Conservation (phyloP, 2,329 filamentous ascomycete genomes). For the Endocalyx cinctus region DNA sequence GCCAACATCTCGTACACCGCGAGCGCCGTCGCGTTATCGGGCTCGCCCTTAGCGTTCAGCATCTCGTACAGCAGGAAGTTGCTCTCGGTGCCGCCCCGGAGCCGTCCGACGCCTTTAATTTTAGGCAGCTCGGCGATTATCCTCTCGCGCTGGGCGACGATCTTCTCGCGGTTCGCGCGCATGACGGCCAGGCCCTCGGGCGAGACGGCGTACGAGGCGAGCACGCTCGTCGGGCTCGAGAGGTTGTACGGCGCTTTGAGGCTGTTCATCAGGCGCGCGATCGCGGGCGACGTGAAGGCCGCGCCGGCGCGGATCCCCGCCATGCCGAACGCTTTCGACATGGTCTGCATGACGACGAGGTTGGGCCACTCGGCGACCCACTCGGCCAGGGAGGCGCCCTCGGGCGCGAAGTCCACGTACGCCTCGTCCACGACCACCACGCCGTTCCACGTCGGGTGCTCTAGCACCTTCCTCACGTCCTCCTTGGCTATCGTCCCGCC, state of each 20-base stretch:
- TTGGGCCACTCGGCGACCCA: constrained; percentile 93
- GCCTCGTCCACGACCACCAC: constrained; percentile 92
- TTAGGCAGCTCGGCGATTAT: constrained; percentile 68
- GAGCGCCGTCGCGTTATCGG: constrained; percentile 74
- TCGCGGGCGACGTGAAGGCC: constrained; percentile 70
- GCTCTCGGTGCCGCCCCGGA: constrained; percentile 73
- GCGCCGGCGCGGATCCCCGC: constrained; percentile 88
- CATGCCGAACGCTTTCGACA: constrained; percentile 96
- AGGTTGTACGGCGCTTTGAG: constrained; percentile 97
- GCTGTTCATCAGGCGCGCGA: constrained; percentile 80
- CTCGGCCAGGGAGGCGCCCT: constrained; percentile 76
- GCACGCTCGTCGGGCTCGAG: constrained; percentile 76
- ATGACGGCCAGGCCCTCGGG: constrained; percentile 67
- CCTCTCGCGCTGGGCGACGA: constrained; percentile 73
- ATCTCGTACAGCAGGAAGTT: constrained; percentile 95
- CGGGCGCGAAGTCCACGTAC: constrained; percentile 87
- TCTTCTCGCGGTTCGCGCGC: constrained; percentile 62
- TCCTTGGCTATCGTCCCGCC: constrained; percentile 71
- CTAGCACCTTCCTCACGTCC: constrained; percentile 68
- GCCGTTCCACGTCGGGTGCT: constrained; percentile 92
- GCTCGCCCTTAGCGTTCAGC: constrained; percentile 64
- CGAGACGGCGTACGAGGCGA: constrained; percentile 71
- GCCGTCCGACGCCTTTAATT: constrained; percentile 72
- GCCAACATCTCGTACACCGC: constrained; percentile 81
- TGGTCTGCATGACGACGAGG: constrained; percentile 93